A percentile compares a stretch with the other conserved stretches of the same genome.
phyloP scores from a whole-genome alignment of 352 stramenopile species.

The Blastocystis sp. region DNA sequence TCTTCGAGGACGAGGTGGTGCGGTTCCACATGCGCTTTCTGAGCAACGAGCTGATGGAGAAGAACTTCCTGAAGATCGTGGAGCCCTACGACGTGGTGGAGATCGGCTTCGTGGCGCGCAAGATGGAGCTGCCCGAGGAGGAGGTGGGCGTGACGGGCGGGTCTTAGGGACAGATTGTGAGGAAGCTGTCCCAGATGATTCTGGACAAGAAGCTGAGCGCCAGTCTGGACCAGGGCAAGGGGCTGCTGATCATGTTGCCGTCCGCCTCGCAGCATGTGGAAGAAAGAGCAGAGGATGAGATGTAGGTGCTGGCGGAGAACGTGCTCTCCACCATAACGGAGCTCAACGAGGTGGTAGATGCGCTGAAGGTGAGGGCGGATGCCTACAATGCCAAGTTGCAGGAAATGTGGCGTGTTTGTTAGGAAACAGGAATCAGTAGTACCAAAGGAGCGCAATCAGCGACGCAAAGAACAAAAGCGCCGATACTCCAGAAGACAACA shows the following conservation, averaged over 20 bases:
- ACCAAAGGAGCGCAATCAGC: neutral
- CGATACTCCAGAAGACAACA: neutral
- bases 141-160: slow-evolving; percentile 50
- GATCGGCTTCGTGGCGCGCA: slow-evolving; percentile 89
- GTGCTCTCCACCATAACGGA: slow-evolving; percentile 15
- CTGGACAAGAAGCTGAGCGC: slow-evolving; percentile 96
- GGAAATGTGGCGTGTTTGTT: slow-evolving; percentile 28
- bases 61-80: slow-evolving; percentile 98
- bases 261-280: slow-evolving; percentile 80
- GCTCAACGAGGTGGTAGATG: slow-evolving; percentile 46
- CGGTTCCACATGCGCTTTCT: slow-evolving; percentile 91
- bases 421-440: neutral
- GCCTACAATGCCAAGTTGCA: slow-evolving; percentile 36
- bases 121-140: slow-evolving; percentile 89
- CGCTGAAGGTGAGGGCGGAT: slow-evolving; percentile 3
- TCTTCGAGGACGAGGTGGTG: slow-evolving; percentile 82
- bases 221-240: slow-evolving; percentile 96
- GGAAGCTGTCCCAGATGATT: slow-evolving; percentile 98
- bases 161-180: slow-evolving; percentile 74
- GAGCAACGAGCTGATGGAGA: slow-evolving; percentile 94
- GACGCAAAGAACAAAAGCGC: neutral
- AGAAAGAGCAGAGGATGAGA: neutral
- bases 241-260: slow-evolving; percentile 97
- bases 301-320: slow-evolving; percentile 21
- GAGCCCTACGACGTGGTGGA: slow-evolving; percentile 86